Percentiles rank a stretch among this genome's conserved stretches.
phyloP scores from a whole-genome alignment of 768 basidiomycete species.

The Arthromyces matolae region DNA sequence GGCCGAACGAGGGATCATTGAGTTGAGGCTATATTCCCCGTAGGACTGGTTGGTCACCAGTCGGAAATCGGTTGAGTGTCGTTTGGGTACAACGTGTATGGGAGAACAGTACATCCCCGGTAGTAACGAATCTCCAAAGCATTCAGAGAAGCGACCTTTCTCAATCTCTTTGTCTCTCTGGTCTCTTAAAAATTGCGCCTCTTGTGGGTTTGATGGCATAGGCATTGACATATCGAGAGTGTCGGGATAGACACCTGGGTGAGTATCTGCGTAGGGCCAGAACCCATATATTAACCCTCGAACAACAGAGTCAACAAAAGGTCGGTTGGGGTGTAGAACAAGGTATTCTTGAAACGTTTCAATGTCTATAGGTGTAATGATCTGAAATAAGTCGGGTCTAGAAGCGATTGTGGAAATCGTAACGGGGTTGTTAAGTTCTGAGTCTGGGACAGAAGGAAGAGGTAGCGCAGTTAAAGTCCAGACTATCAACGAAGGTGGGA shows the following conservation, averaged over 20 bases:
- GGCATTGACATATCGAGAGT: neutral
- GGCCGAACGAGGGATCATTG: constrained; percentile 14
- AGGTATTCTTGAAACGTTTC: constrained; percentile 24
- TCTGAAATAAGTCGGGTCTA: neutral
- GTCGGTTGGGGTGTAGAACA: constrained; percentile 29
- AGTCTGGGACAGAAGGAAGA: neutral
- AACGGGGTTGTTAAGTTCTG: neutral
- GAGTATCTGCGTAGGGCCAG: constrained; percentile 33
- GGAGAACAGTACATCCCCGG: constrained; percentile 18
- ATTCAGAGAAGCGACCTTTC: constrained; percentile 14
- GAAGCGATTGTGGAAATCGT: neutral
- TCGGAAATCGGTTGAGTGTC: constrained; percentile 22
- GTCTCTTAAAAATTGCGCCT: constrained; percentile 14
- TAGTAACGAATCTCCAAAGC: constrained; percentile 33
- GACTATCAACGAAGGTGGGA: neutral
- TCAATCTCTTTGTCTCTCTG: constrained; percentile 20
- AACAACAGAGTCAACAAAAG: constrained; percentile 29
- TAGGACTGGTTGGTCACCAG: constrained; percentile 37
- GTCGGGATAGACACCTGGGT: constrained; percentile 7
- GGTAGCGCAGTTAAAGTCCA: neutral
- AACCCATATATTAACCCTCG: constrained; percentile 30
- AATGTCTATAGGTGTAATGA: constrained; percentile 31
- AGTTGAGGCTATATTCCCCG: constrained; percentile 2
- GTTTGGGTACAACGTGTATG: constrained; percentile 31
- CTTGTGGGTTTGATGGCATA: neutral